These are phyloP conservation scores for Penicillium paradoxum DNA, from an alignment of 495 filamentous ascomycete genomes.

Conservation along the genomic window DNA sequence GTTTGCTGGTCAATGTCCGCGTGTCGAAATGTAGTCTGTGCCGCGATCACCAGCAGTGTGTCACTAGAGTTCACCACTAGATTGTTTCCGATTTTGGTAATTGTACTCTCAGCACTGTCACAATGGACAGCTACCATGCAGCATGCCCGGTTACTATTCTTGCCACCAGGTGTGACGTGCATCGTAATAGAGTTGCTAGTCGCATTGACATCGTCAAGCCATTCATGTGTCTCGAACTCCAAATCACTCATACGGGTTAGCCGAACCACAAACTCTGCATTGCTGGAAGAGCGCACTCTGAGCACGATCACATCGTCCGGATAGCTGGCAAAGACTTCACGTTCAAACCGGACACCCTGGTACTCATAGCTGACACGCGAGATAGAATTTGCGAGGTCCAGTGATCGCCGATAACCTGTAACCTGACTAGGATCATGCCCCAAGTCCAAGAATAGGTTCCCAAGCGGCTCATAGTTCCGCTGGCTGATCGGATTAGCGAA, in stretches of 20 bases:
- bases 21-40: constrained; percentile 38
- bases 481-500: constrained; percentile 41
- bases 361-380: constrained; percentile 36
- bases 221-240: constrained; percentile 39
- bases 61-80: constrained; percentile 26
- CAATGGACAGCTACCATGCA: constrained; percentile 28
- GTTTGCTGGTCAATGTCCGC: constrained; percentile 21
- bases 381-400: constrained; percentile 37
- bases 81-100: constrained; percentile 28
- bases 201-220: constrained; percentile 30
- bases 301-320: constrained; percentile 42
- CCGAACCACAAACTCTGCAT: constrained; percentile 23
- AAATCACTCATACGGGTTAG: constrained; percentile 31
- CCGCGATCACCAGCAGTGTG: constrained; percentile 33
- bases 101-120: constrained; percentile 16
- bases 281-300: constrained; percentile 28
- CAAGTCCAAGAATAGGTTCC: constrained; percentile 43
- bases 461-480: constrained; percentile 46
- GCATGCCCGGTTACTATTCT: constrained; percentile 27
- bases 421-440: constrained; percentile 28
- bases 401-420: constrained; percentile 37
- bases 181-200: constrained; percentile 28
- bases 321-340: constrained; percentile 38
- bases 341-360: constrained; percentile 24
- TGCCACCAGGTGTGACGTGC: constrained; percentile 38